Evolutionary conservation across 2,329 filamentous ascomycete species (phyloP), one percentile per base, ranked within the genome.

Genomic region (Penicillium sp.): DNA sequence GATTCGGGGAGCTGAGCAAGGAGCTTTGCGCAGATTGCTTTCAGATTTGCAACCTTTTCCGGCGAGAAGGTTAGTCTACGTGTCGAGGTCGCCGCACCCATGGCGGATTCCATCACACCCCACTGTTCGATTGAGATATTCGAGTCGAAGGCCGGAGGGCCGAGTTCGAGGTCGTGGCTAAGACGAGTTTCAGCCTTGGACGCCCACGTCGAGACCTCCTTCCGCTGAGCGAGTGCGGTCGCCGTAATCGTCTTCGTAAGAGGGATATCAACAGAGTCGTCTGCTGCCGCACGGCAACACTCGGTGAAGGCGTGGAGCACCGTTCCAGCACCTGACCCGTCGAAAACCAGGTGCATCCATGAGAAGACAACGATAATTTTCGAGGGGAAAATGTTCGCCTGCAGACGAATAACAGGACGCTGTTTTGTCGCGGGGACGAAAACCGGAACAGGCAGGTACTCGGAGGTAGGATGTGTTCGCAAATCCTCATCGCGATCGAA

Each of bases 361-460:
- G 48, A 57, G 55, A 66, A 58, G 17, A 49, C 47, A 8, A 63
- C n/a, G 3, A 57, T 17, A 26, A 64, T 50, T 7, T 55, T 58
- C 29, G 46, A 45, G 8, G 54, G 46, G 29, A 63, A 64, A 5
- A 63, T 30, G 53, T 66, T 66, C 9, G 51, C 58, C 47, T 63
- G 60, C n/a, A 66, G 56, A 2, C 62, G 60, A 17, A 66, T 50
- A 26, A 66, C 54, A 3, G 62, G 54, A 19, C 55, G 47, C 38
- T 56, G 56, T 38, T 65, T 46, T 26, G 53, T 56, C 31, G 56
- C 51, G 19, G 56, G 64, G 31, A 62, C 35, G 19, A 57, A 58
- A n/a, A 46, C 41, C 26, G 50, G 51, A 3, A 48, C 19, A 26
- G 35, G 51, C 7, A 56, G 56, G 26, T 52, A 63, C 11, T 23